phyloP scores from a whole-genome alignment of 352 stramenopile genomes.

The Hyaloperonospora brassicae region DNA sequence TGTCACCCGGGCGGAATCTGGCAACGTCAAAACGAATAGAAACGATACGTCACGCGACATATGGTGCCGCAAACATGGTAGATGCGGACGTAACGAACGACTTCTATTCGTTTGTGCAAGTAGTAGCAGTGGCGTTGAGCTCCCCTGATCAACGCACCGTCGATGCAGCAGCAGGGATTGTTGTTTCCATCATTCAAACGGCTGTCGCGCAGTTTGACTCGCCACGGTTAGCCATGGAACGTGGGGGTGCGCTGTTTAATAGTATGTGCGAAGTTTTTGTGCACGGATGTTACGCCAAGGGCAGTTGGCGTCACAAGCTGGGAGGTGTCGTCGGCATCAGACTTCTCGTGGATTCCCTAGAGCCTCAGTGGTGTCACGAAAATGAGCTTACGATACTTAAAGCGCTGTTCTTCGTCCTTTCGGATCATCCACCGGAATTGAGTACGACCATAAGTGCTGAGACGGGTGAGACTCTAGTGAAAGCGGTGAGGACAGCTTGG shows the following conservation, averaged over 20 bases:
- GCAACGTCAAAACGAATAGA: slow-evolving; percentile 76
- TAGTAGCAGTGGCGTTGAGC: slow-evolving; percentile 55
- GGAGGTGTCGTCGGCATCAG: slow-evolving; percentile 63
- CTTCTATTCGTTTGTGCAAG: slow-evolving; percentile 58
- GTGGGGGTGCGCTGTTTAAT: slow-evolving; percentile 65
- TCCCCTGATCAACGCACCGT: slow-evolving; percentile 55
- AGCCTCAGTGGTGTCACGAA: slow-evolving; percentile 74
- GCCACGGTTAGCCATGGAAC: slow-evolving; percentile 32
- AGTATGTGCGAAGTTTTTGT: slow-evolving; percentile 72
- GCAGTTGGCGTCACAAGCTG: slow-evolving; percentile 76
- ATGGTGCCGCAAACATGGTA: slow-evolving; percentile 52
- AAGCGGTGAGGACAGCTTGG: slow-evolving; percentile 53
- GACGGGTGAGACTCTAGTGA: slow-evolving; percentile 53
- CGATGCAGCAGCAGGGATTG: slow-evolving; percentile 38
- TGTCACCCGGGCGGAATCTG: slow-evolving; percentile 72
- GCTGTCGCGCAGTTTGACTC: slow-evolving; percentile 34
- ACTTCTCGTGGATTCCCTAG: slow-evolving; percentile 57
- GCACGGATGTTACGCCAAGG: slow-evolving; percentile 83
- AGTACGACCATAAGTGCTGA: slow-evolving; percentile 68
- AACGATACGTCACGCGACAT: slow-evolving; percentile 61
- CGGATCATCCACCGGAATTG: slow-evolving; percentile 78
- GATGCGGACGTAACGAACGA: slow-evolving; percentile 47
- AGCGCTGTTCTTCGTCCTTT: slow-evolving; percentile 82
- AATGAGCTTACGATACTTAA: slow-evolving; percentile 83
- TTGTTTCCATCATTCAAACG: slow-evolving; percentile 49